Base-by-base conservation (phyloP, 805 yeast species). In the Middelhovenomyces tepae region DNA sequence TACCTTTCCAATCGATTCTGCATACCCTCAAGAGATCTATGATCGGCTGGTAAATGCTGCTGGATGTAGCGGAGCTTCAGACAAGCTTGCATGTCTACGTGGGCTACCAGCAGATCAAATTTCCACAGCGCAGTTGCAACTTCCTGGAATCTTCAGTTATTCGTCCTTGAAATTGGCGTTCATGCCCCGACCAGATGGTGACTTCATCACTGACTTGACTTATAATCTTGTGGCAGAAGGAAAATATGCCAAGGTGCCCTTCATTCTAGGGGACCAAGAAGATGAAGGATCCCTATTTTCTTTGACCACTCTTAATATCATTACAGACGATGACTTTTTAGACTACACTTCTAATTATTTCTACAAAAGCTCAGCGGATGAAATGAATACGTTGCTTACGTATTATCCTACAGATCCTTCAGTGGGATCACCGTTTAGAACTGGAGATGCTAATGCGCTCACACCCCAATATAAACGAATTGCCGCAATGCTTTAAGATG, bases 381-480 rank as follows among this genome's bases (percentile, higher is more conserved):
- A 18, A 7, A 7, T 26, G 8, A 20, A 26, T 7, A 26, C 9
- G 17, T 18, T 26, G 17, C n/a, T 26, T 7, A 25, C n/a, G 3
- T 17, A 36, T 17, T 43, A 43, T 28, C 45, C 47, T 9, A 20
- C 6, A 26, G 15, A 18, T 14, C 19, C 17, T 26, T 7, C 17
- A 7, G 20, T 16, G n/a, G 29, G 29, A 6, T 14, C 29, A 5
- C 29, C 29, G 5, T 26, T 26, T 16, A 26, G 29, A 16, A 26
- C 29, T 7, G 29, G 29, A 7, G 15, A 16, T 5, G 8, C 17
- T 9, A 9, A 26, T 26, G 29, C 29, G 5, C 29, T 26, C 17
- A 26, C 29, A 5, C 29, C 29, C 17, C 29, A 26, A 26, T 26
- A 20, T 18, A 42, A 42, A 24, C 42, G 46, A 7, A 11, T 29